Evolutionary conservation across 2,329 filamentous ascomycete genomes (phyloP), one percentile per base, ranked within the genome.

Genomic region (Colletotrichum magnum): DNA sequence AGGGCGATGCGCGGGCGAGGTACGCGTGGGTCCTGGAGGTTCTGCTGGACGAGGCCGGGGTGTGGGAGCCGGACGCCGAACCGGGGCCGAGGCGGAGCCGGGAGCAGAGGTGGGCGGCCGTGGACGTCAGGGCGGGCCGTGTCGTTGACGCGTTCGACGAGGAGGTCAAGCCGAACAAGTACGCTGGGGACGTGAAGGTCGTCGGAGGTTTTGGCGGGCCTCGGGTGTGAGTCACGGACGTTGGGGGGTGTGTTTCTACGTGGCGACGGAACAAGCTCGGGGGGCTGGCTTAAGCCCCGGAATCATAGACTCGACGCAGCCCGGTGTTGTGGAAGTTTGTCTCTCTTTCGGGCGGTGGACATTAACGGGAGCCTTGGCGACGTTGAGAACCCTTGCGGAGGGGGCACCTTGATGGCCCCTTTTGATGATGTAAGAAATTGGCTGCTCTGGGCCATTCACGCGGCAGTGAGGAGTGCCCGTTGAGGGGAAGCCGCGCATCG

Each of bases 31-130:
- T 82, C 0, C 78, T 88, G 0, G 87, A 89, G 78, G 84, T 87
- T 26, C 73, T 89, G 65, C 73, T 87, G 12, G 87, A 89, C 70
- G 84, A 87, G 72, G 65, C 82, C 32, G 86, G 85, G 2, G 73
- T 84, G 32, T 86, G 84, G 84, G 76, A 79, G 72, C 73, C 69
- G 36, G 21, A 52, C 39, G 41, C 68, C 28, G 64, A 41, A 62
- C 60, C 26, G 16, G 76, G 72, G 2, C 73, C 51, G 21, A 80
- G 78, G 67, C 79, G 77, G 3, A 73, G 69, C 28, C 79, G 88
- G 59, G 88, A 90, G 77, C 84, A 87, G 80, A 80, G 84, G 50
- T 90, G 88, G 88, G 82, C 79, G 0, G 81, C 82, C 3, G 81
- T 90, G 7, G 82, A 84, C 32, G 75, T 87, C 2, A 75, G 74